These are phyloP conservation scores for Trichoderma lentiforme DNA, from an alignment of 2,329 filamentous ascomycete species.

Conservation along the genomic window DNA sequence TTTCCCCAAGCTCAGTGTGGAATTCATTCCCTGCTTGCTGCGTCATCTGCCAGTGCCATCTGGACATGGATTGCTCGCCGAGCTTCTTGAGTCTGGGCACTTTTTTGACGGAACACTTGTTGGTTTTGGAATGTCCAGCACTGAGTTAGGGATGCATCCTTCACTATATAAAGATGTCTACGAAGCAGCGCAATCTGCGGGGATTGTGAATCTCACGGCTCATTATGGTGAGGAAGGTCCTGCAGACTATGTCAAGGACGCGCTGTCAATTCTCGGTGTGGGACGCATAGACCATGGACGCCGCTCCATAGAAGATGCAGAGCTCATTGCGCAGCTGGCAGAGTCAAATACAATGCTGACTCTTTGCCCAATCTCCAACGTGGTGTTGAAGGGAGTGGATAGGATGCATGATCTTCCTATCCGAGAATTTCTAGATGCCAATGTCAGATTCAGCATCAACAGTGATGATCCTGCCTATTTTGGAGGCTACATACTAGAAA, in stretches of 20 bases:
- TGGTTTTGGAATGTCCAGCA: conserved; percentile 67
- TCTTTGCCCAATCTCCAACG: conserved; percentile 71
- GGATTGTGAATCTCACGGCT: conserved; percentile 61
- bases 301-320: conserved; percentile 57
- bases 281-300: conserved; percentile 74
- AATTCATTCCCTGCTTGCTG: conserved; percentile 69
- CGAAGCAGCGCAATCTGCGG: conserved; percentile 42
- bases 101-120: conserved; percentile 52
- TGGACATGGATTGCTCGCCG: conserved; percentile 41
- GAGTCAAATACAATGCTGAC: conserved; percentile 59
- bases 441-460: conserved; percentile 69
- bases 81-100: conserved; percentile 37
- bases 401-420: conserved; percentile 48
- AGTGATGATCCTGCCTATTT: conserved; percentile 75
- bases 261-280: conserved; percentile 59
- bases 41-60: conserved; percentile 63
- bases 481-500: conserved; percentile 70
- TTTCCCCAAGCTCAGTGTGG: conserved; percentile 57
- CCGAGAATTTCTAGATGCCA: conserved; percentile 57
- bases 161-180: conserved; percentile 63
- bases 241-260: conserved; percentile 59
- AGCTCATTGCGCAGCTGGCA: conserved; percentile 57
- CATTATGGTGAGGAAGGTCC: conserved; percentile 77
- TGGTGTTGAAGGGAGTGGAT: conserved; percentile 37
- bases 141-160: conserved; percentile 54